phyloP scores from a whole-genome alignment of 2,329 filamentous ascomycete genomes.

The Cladosporium halotolerans region DNA sequence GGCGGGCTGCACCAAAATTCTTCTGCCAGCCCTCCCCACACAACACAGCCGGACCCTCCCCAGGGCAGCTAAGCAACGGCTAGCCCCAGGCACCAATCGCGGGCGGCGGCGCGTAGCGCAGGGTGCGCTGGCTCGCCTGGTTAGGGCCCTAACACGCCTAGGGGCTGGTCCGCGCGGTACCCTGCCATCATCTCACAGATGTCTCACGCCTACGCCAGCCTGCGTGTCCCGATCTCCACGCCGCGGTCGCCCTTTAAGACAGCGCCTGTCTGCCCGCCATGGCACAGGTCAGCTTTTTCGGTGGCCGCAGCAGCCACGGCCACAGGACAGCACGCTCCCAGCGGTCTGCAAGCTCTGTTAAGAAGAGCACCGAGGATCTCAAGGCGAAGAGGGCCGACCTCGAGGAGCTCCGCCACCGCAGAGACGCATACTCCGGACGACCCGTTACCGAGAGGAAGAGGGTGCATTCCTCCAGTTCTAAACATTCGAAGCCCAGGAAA shows the following conservation, averaged over 20 bases:
- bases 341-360: conserved; percentile 14
- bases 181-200: background rate
- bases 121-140: conserved; percentile 3
- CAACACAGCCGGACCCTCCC: no score
- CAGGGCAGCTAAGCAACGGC: background rate
- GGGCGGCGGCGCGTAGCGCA: no score
- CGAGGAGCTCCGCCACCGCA: conserved; percentile 33
- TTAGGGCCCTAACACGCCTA: background rate
- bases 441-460: conserved; percentile 26
- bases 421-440: conserved; percentile 33
- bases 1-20: background rate
- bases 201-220: conserved; percentile 6
- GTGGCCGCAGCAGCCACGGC: conserved; percentile 18
- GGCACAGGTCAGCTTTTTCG: conserved; percentile 16
- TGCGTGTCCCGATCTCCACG: conserved; percentile 8
- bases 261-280: conserved; percentile 9
- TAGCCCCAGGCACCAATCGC: background rate
- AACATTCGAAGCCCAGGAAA: background rate
- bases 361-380: conserved; percentile 14
- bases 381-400: conserved; percentile 30
- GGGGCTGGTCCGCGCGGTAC: background rate
- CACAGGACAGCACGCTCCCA: conserved; percentile 11
- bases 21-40: no score
- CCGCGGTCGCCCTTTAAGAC: conserved; percentile 1
- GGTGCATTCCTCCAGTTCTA: background rate